Base-by-base conservation (phyloP, 1,284 basidiomycete genomes). In the Heterobasidion occidentale region DNA sequence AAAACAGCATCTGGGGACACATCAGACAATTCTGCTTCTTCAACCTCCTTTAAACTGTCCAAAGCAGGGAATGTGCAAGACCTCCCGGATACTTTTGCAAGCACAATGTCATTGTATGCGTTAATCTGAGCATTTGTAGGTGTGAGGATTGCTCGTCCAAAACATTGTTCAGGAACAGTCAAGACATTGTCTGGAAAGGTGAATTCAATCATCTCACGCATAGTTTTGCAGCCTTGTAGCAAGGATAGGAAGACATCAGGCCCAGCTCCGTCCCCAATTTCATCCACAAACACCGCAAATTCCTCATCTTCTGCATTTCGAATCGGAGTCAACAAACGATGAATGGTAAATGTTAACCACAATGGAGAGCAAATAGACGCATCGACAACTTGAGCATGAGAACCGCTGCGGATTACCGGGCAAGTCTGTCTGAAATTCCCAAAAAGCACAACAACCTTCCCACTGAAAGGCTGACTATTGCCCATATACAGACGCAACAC, bases 361-460 rank as follows among this genome's bases (percentile, higher is more conserved):
- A 76, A 62, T 0, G 60, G 59, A 6, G 72, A 74, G 0, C 68
- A 67, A 45, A 75, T 72, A 3, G 71, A 75, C 2, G 72, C 70
- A 42, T 67, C 60, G 2, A 74, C 58, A 14, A 71, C 60, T 36
- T 71, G 63, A 0, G 59, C 55, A 34, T 64, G 62, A 0, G 66
- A 63, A 4, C 70, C 72, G 1, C 62, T 36, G 1, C 60, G 58
- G 6, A 75, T 61, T 12, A 75, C 70, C 8, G 73, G 74, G 46
- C 69, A 70, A 2, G 70, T 72, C 57, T 74, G 74, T 0, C 70
- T 61, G 58, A 75, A 76, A 56, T 75, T 72, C 0, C 74, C 74
- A 0, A 71, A 61, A 0, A 71, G 62, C 9, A 74, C 57, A 14
- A 75, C 52, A 7, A 67, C 56, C 54, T 73, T 75, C 0, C 71